Conservation (phyloP, 2,329 filamentous ascomycete species). For the Pestalotiopsis fici region DNA sequence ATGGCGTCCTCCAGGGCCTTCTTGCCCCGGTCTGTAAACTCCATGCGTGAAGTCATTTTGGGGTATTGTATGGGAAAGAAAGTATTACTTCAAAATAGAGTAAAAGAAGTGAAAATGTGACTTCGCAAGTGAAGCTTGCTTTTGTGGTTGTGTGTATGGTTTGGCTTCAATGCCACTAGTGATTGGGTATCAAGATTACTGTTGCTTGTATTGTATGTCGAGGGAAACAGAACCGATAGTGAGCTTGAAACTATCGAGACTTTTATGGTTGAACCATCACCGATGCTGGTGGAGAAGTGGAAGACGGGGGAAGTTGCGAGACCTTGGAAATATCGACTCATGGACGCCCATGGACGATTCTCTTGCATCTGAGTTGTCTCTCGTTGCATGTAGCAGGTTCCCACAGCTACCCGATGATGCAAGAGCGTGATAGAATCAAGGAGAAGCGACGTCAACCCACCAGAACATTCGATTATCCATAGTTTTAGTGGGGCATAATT, state of each 20-base stretch:
- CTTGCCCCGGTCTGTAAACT: constrained; percentile 92
- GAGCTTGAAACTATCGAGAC: neutral
- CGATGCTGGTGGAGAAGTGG: neutral
- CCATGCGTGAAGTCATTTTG: constrained; percentile 75
- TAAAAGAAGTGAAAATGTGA: constrained; percentile 3
- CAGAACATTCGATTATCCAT: neutral
- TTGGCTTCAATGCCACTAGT: constrained; percentile 8
- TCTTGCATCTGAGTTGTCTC: neutral
- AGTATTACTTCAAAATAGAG: neutral
- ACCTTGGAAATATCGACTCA: neutral
- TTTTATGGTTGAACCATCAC: neutral
- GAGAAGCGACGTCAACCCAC: neutral
- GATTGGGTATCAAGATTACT: constrained; percentile 6
- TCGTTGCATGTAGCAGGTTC: neutral
- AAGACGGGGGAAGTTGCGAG: neutral
- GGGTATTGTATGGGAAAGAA: neutral
- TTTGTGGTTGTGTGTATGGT: neutral
- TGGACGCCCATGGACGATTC: neutral
- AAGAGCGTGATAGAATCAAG: constrained; percentile 2
- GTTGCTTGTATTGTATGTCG: neutral
- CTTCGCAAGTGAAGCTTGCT: constrained; percentile 9
- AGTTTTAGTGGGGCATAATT: neutral
- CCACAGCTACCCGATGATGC: constrained; percentile 8
- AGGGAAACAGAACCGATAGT: neutral
- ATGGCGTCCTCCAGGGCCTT: constrained; percentile 90